phyloP scores from a whole-genome alignment of 352 stramenopile species.

The Pythium rishiriense region DNA sequence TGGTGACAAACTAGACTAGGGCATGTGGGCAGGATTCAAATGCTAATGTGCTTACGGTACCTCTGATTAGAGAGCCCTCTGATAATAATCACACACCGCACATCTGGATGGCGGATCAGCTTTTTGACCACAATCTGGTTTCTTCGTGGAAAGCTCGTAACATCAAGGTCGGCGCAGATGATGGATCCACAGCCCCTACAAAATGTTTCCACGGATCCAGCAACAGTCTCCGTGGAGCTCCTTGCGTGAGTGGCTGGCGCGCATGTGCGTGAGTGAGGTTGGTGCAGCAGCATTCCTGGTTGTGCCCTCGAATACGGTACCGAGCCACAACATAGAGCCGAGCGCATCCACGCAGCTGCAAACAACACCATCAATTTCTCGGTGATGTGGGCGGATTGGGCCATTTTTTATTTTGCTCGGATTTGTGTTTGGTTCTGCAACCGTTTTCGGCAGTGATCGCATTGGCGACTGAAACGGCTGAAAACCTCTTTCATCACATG shows the following conservation, averaged over 20 bases:
- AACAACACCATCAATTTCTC: neutral
- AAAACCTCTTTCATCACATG: neutral
- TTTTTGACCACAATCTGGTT: neutral
- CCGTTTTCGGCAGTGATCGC: conserved; percentile 16
- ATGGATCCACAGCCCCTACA: too few species aligned
- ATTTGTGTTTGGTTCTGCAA: conserved; percentile 7
- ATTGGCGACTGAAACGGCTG: neutral
- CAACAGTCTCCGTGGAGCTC: too few species aligned
- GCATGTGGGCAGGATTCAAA: too few species aligned
- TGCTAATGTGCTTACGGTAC: neutral
- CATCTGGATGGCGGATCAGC: neutral
- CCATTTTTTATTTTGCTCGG: neutral
- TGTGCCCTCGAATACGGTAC: too few species aligned
- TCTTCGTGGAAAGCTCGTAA: neutral
- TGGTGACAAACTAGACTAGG: neutral
- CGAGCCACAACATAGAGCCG: too few species aligned
- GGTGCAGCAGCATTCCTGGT: too few species aligned
- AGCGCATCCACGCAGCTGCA: neutral
- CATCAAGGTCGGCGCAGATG: too few species aligned
- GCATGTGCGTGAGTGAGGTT: too few species aligned
- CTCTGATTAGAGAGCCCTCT: conserved; percentile 5
- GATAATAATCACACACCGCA: neutral
- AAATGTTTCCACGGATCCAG: too few species aligned
- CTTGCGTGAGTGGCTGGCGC: too few species aligned
- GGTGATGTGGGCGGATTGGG: conserved; percentile 1